These are phyloP conservation scores for Orychophragmus violaceus DNA, from an alignment of 345 rosid species.

Conservation along the genomic window DNA sequence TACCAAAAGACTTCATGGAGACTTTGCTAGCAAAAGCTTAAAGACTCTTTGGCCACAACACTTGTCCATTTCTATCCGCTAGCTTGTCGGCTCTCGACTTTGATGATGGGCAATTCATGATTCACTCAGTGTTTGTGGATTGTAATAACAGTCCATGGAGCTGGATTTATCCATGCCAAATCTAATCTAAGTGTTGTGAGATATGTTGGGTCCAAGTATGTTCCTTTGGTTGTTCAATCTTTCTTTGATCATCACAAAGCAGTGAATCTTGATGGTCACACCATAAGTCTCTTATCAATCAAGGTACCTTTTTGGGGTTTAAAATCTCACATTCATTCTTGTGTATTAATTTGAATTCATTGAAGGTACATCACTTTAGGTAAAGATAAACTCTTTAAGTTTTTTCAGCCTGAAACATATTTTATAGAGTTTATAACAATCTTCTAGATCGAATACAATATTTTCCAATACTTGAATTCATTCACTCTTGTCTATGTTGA, in stretches of 20 bases:
- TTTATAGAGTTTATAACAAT: no score
- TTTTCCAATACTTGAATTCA: no score
- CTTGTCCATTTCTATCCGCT: slow-evolving; percentile 67
- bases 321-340: not conserved
- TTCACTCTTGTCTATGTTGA: no score
- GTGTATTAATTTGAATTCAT: no score
- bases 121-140: slow-evolving; percentile 46
- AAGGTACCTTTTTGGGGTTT: slow-evolving; percentile 28
- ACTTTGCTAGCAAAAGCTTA: slow-evolving; percentile 38
- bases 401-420: no score
- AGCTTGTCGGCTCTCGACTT: slow-evolving; percentile 50
- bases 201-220: slow-evolving; percentile 45
- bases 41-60: slow-evolving; percentile 47
- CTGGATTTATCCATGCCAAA: slow-evolving; percentile 49
- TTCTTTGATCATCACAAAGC: slow-evolving; percentile 71
- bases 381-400: no score
- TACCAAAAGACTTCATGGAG: slow-evolving; percentile 29
- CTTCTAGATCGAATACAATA: no score
- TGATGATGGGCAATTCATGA: slow-evolving; percentile 32
- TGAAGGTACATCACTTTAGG: no score
- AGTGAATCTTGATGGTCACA: slow-evolving; percentile 42
- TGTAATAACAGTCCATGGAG: slow-evolving; percentile 64
- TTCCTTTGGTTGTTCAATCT: slow-evolving; percentile 48
- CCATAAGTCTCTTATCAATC: slow-evolving; percentile 42
- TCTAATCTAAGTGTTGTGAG: slow-evolving; percentile 34